phyloP scores from a whole-genome alignment of 352 stramenopile genomes.

The Phytophthora brassicae region DNA sequence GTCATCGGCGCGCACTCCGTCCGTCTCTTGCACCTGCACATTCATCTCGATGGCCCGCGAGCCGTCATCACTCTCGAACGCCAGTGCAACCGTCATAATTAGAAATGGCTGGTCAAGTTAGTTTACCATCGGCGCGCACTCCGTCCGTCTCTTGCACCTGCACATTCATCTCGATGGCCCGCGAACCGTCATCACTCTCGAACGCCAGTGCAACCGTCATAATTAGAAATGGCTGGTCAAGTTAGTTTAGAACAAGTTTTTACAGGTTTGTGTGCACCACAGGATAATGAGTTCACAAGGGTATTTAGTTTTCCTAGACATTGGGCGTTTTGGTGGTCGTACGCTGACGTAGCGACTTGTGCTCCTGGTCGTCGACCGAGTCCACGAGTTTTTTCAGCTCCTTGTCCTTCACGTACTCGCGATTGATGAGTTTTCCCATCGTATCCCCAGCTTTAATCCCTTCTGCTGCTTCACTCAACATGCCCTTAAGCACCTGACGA shows the following conservation, averaged over 20 bases:
- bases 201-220: constrained; percentile 84
- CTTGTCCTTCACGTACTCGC: constrained; percentile 67
- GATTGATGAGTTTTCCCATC: constrained; percentile 77
- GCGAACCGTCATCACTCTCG: constrained; percentile 81
- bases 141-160: constrained; percentile 58
- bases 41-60: constrained; percentile 73
- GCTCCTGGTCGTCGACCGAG: constrained; percentile 36
- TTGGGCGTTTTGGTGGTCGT: constrained; percentile 27
- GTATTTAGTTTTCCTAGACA: constrained; percentile 25
- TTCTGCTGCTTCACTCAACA: constrained; percentile 64
- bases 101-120: too few relatives aligned
- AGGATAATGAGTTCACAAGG: constrained; percentile 23
- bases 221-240: constrained; percentile 8
- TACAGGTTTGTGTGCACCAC: constrained; percentile 6
- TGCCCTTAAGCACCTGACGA: constrained; percentile 61
- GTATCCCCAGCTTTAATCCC: constrained; percentile 65
- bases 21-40: constrained; percentile 52
- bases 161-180: constrained; percentile 67
- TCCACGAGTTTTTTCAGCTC: constrained; percentile 42
- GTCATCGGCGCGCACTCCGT: constrained; percentile 49
- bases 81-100: too few relatives aligned
- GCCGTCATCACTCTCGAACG: constrained; percentile 83
- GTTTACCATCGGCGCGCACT: constrained; percentile 40
- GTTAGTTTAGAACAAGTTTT: background rate
- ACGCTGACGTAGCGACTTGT: constrained; percentile 52